A percentile compares a stretch with the other conserved stretches of the same genome.
Evolutionary conservation across 2,329 filamentous ascomycete species (phyloP).

Genomic region (Beauveria caledonica): DNA sequence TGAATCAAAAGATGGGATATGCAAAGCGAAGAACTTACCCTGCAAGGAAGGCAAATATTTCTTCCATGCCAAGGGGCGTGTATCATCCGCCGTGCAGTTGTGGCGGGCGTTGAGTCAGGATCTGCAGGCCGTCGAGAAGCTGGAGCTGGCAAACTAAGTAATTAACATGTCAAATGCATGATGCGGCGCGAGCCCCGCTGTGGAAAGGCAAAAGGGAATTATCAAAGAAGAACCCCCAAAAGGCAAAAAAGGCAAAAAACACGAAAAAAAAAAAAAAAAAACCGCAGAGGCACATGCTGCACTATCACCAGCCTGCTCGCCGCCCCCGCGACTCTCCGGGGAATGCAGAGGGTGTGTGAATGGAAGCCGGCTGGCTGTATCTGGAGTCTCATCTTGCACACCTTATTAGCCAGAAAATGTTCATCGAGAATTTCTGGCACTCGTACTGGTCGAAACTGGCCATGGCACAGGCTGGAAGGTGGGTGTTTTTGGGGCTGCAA

Average conservation of each 20-base stretch:
- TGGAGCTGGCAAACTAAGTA: constrained; percentile 6
- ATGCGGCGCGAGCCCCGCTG: neutral
- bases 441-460: neutral
- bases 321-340: neutral
- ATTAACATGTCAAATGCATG: constrained; percentile 5
- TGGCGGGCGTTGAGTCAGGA: constrained; percentile 10
- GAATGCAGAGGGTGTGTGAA: neutral
- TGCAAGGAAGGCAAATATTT: neutral
- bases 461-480: neutral
- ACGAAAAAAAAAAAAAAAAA: neutral
- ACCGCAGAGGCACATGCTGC: neutral
- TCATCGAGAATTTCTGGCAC: too few species aligned
- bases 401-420: constrained; percentile 3
- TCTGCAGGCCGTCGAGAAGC: constrained; percentile 1
- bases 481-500: neutral
- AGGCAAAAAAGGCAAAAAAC: neutral
- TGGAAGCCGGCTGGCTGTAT: neutral
- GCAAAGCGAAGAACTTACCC: neutral
- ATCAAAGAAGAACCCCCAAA: neutral
- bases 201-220: neutral
- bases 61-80: constrained; percentile 1
- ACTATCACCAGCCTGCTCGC: neutral
- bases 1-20: neutral
- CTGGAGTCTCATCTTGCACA: neutral
- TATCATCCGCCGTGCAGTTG: constrained; percentile 7